Percentiles rank a stretch among this genome's conserved stretches.
phyloP scores from a whole-genome alignment of 495 filamentous ascomycete genomes.

The Aspergillus funiculosus region DNA sequence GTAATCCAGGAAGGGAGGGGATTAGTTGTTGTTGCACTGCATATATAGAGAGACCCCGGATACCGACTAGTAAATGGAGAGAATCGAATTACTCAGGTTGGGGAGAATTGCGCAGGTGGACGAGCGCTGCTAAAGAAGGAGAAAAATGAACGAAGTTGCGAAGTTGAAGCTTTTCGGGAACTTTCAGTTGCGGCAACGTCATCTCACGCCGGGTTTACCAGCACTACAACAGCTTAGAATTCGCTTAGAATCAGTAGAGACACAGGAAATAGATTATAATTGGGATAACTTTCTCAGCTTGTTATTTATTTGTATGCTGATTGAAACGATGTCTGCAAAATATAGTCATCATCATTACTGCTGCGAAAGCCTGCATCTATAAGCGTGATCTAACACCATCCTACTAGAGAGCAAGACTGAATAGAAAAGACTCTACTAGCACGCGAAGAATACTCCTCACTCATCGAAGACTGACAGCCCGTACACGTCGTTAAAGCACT shows the following conservation, averaged over 20 bases:
- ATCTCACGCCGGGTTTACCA: conserved; percentile 19
- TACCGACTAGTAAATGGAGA: not conserved
- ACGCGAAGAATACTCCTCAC: no score
- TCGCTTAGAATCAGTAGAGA: conserved; percentile 1
- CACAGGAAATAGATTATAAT: not conserved
- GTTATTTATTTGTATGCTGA: no score
- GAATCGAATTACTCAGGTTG: no score
- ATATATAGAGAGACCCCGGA: not conserved
- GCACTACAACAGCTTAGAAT: no score
- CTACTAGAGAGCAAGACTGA: no score
- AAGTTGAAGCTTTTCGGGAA: conserved; percentile 20
- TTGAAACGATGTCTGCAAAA: no score
- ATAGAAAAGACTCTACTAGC: no score
- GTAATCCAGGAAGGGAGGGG: not conserved
- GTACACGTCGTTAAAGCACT: conserved; percentile 33
- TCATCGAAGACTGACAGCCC: conserved; percentile 9
- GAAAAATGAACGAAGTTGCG: conserved; percentile 5
- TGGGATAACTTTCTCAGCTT: no score
- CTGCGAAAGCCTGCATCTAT: no score
- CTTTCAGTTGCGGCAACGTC: conserved; percentile 11
- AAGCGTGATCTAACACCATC: no score
- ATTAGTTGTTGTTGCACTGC: not conserved
- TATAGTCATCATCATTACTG: no score
- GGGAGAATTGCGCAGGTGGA: not conserved
- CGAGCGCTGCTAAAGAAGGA: not conserved